Base-by-base conservation (phyloP, 495 filamentous ascomycete genomes). In the Mytilinidion resinicola region DNA sequence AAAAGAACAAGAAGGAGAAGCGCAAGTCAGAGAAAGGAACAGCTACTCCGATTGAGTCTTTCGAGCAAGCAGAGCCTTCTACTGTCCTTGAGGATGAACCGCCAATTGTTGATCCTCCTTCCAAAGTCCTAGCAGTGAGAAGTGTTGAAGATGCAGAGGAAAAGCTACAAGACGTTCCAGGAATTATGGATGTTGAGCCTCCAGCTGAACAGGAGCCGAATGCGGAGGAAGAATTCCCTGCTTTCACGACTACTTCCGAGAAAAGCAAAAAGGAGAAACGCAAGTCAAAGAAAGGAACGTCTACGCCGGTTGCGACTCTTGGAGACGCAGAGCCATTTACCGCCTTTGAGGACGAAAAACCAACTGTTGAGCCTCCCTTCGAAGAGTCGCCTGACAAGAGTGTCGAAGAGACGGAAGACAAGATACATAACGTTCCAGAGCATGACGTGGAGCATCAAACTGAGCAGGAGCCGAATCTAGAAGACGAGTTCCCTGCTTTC, bases 261-360 rank as follows among this genome's bases (percentile, higher is more conserved):
- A 60, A 60, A 49, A 49, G 57, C 50, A 53, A 60, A 42, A 60
- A 60, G 15, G 57, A 57, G 15, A 64, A 64, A 35, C 62, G 57
- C 21, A 64, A 64, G 42, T 60, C 57, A 19, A 64, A 60, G 42
- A 53, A 37, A 10, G 55, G 19, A 8, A n/a, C 33, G 34, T 8
- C 35, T 1, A 43, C 34, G 25, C 12, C 34, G 4, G 46, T 51
- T 25, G 55, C 51, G 1, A 36, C 42, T 20, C 54, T 51, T 51
- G 46, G 55, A 36, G 51, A 43, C 1, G 44, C 30, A 4, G 58
- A 56, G 20, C 37, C 48, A 33, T 49, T 17, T 21, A 25, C 12
- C 25, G 7, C 14, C 19, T 14, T 25, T 49, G 14, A 20, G 17
- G 46, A 20, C 12, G 6, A 30, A 30, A 6, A 2, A 30, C 25